A percentile compares a stretch with the other conserved stretches of the same genome.
phyloP scores from a whole-genome alignment of 1,284 basidiomycete genomes.

The Porodaedalea pini region DNA sequence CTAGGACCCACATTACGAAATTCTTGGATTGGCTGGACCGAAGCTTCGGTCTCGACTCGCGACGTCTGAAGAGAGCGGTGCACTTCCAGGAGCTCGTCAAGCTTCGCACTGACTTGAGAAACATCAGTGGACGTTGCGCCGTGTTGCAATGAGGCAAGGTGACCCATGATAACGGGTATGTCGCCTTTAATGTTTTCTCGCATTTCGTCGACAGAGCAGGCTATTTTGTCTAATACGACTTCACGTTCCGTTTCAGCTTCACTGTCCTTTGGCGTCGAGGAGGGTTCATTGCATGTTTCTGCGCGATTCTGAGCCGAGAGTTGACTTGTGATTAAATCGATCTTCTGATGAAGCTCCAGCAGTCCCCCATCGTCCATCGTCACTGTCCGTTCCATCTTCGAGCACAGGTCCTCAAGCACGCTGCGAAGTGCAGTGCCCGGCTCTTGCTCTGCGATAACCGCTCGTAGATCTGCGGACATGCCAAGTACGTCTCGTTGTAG shows the following conservation, averaged over 20 bases:
- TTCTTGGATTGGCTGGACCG: background rate
- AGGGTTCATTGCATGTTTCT: background rate
- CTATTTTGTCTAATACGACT: background rate
- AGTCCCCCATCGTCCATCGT: background rate
- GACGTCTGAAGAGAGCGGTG: background rate
- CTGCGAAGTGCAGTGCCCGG: conserved; percentile 6
- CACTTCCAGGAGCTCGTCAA: conserved; percentile 26
- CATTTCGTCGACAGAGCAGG: conserved; percentile 2
- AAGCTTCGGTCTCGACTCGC: background rate
- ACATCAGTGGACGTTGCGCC: background rate
- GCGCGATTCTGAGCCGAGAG: conserved; percentile 18
- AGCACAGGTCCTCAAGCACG: conserved; percentile 16
- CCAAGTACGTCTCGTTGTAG: conserved; percentile 35
- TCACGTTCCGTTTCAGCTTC: background rate
- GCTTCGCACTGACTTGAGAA: conserved; percentile 26
- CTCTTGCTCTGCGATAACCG: conserved; percentile 17
- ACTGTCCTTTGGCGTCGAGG: background rate
- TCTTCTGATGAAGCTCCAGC: conserved; percentile 12
- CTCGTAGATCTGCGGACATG: conserved; percentile 21
- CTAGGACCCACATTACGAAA: background rate
- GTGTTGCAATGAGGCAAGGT: background rate
- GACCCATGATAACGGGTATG: conserved; percentile 10
- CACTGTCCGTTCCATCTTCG: conserved; percentile 11
- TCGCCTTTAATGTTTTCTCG: background rate
- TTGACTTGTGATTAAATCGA: conserved; percentile 7